Conservation (phyloP, 2,329 filamentous ascomycete species). For the Coniella lustricola region DNA sequence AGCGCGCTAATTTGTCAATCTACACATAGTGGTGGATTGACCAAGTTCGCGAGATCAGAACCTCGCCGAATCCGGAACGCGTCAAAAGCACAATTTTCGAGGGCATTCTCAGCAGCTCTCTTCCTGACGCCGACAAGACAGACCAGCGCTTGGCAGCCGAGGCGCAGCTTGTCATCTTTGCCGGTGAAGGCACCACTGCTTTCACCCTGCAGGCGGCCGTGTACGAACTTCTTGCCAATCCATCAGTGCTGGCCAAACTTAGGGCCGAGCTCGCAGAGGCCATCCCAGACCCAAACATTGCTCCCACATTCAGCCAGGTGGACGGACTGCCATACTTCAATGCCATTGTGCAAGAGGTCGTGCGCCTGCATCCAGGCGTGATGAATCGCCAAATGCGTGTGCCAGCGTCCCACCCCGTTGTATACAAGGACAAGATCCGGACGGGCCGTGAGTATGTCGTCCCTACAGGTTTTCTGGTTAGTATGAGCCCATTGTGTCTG, state of each 20-base stretch:
- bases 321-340: slow-evolving; percentile 26
- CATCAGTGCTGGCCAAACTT: neutral
- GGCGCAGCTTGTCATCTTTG: slow-evolving; percentile 21
- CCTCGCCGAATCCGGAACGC: slow-evolving; percentile 19
- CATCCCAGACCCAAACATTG: slow-evolving; percentile 13
- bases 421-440: slow-evolving; percentile 21
- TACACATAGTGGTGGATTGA: slow-evolving; percentile 13
- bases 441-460: slow-evolving; percentile 18
- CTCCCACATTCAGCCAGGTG: slow-evolving; percentile 17
- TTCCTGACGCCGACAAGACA: slow-evolving; percentile 18
- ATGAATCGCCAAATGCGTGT: slow-evolving; percentile 24
- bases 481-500: too few relatives aligned
- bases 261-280: slow-evolving; percentile 17
- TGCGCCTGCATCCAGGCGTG: slow-evolving; percentile 33
- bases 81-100: slow-evolving; percentile 22
- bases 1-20: neutral
- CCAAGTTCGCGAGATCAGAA: slow-evolving; percentile 17
- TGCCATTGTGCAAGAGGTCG: slow-evolving; percentile 26
- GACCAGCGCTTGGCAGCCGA: slow-evolving; percentile 21
- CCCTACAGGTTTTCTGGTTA: too few relatives aligned
- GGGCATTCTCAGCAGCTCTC: slow-evolving; percentile 17
- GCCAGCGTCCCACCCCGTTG: slow-evolving; percentile 22
- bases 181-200: slow-evolving; percentile 12
- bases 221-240: neutral
- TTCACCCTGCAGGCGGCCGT: neutral